Evolutionary conservation across 202 grass and related monocot species (phyloP), one percentile per base, ranked within the genome.

Genomic region (Zoysia matrella): DNA sequence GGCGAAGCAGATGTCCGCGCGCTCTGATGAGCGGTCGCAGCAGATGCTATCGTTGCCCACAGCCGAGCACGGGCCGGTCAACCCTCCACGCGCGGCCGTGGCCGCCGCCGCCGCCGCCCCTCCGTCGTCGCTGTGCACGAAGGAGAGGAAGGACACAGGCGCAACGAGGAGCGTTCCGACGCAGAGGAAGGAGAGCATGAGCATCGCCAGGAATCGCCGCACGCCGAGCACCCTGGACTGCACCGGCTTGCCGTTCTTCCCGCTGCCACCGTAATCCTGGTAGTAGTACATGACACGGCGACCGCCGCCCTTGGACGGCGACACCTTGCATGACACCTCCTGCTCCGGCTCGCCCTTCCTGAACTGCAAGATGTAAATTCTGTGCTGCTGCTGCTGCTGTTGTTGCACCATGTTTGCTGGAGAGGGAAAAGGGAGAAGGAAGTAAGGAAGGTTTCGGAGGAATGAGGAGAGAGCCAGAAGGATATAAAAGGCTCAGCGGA

Each of bases 1-100:
- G 11, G 89, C 85, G 88, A 89, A 97, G 85, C 94, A 97, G 69
- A 97, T 80, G 74, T 97, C 94, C 39, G 90, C 89, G 47, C 94
- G 90, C 46, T 60, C 11, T 0, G 92, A 88, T 2, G 85, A 80
- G 41, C 94, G 94, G 86, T 97, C 94, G 51, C 94, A 97, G 85
- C 94, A 97, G 53, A 97, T 15, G 45, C 77, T 87, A 30, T 72
- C 84, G 86, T 91, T 87, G 2, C 74, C 56, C 75, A 91, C 74
- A n/a, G 68, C 50, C 0, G 86, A 58, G 86, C 92, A 91, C 3
- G 52, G 54, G 2, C 73, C 68, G 0, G 75, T 5, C 51, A 57
- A 15, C 22, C 0, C n/a, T 41, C 67, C 68, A 8, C 50, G 30
- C 45, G 68, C 14, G 0, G 18, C 60, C 14, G 52, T 44, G 39